These are phyloP conservation scores for Pythium periplocum DNA, from an alignment of 352 stramenopile species.

Conservation along the genomic window DNA sequence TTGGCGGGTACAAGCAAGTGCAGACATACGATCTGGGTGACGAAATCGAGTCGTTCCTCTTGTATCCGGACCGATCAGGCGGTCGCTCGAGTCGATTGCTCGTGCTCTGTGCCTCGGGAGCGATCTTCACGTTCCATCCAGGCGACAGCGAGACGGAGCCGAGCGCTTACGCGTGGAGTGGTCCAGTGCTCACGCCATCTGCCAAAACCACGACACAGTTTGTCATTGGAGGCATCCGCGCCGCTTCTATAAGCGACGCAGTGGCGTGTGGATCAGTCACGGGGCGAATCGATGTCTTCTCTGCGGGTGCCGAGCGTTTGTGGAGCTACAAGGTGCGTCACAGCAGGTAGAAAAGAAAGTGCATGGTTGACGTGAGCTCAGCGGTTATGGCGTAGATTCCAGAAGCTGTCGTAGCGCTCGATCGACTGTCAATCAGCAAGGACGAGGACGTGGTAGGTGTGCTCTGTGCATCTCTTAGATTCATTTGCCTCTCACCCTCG, in stretches of 20 bases:
- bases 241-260: constrained; percentile 8
- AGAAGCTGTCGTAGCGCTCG: constrained; percentile 22
- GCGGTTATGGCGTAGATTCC: constrained; percentile 3
- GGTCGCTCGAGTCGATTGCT: constrained; percentile 23
- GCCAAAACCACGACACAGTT: constrained; percentile 29
- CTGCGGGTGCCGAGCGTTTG: constrained; percentile 6
- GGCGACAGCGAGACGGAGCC: constrained; percentile 1
- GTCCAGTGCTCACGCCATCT: constrained; percentile 12
- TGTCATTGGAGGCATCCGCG: constrained; percentile 36
- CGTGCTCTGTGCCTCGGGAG: constrained; percentile 44
- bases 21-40: constrained; percentile 44
- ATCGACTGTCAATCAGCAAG: constrained; percentile 7
- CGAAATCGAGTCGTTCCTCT: constrained; percentile 55
- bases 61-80: constrained; percentile 15
- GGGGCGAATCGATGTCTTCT: constrained; percentile 13
- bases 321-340: constrained; percentile 17
- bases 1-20: constrained; percentile 42
- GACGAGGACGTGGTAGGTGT: constrained; percentile 13
- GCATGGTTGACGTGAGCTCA: no score
- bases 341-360: no score
- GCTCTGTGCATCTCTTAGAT: no score
- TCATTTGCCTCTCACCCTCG: no score
- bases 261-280: constrained; percentile 15
- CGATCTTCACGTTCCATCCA: constrained; percentile 36
- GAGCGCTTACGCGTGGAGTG: constrained; percentile 29